phyloP scores from a whole-genome alignment of 306 rosid species.

The Medicago ruthenica region DNA sequence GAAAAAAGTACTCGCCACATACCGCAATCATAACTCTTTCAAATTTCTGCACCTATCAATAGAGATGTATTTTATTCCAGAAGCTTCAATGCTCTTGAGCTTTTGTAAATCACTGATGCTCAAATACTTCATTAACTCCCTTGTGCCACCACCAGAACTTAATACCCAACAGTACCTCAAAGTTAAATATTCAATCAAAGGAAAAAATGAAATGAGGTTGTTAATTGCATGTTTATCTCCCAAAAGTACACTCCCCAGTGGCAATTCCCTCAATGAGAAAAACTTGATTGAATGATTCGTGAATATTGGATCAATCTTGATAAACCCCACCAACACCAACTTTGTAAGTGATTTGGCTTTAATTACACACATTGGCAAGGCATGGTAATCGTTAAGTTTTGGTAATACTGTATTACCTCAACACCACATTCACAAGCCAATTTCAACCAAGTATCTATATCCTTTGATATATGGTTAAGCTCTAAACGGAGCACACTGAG shows the following conservation, averaged over 20 bases:
- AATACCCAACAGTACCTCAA: background rate
- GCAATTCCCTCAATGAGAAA: background rate
- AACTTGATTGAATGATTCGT: background rate
- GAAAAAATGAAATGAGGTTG: conserved; percentile 24
- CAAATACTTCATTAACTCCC: background rate
- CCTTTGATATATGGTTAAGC: background rate
- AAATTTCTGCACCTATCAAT: conserved; percentile 35
- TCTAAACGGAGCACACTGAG: too few species aligned
- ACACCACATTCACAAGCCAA: conserved; percentile 7
- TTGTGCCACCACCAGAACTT: background rate
- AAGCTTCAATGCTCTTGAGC: conserved; percentile 32
- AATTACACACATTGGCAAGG: background rate
- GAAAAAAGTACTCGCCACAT: too few species aligned
- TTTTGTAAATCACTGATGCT: conserved; percentile 19
- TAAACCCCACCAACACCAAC: background rate
- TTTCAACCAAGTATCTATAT: conserved; percentile 5
- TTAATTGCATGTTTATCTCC: background rate
- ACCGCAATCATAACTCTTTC: background rate
- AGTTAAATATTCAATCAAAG: conserved; percentile 27
- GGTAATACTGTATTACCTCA: conserved; percentile 20
- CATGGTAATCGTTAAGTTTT: background rate
- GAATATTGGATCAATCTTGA: background rate
- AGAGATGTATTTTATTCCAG: conserved; percentile 10
- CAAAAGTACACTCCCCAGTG: background rate
- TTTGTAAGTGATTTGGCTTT: background rate